Conservation (phyloP, 1,284 basidiomycete genomes). For the Cryptococcus sp. region DNA sequence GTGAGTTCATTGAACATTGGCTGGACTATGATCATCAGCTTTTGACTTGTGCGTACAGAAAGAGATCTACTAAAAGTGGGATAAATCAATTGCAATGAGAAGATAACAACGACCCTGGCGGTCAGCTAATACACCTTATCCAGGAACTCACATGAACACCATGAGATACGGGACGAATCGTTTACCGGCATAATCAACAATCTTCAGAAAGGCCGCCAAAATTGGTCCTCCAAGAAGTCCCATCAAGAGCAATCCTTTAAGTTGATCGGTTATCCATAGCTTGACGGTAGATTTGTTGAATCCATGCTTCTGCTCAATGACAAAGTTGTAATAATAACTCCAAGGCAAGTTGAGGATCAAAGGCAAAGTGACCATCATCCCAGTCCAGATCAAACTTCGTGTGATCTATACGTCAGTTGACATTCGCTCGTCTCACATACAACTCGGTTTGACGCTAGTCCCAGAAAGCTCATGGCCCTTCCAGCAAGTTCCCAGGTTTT, state of each 20-base stretch:
- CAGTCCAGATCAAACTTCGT: slow-evolving; percentile 76
- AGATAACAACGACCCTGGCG: slow-evolving; percentile 69
- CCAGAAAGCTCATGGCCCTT: slow-evolving; percentile 49
- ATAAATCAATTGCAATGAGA: slow-evolving; percentile 78
- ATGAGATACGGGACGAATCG: slow-evolving; percentile 84
- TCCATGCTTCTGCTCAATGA: slow-evolving; percentile 89
- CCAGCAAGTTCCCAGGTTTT: slow-evolving; percentile 61
- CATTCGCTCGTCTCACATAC: slow-evolving; percentile 15
- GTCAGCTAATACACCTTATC: not conserved
- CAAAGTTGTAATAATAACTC: slow-evolving; percentile 80
- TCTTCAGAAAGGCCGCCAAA: slow-evolving; percentile 76
- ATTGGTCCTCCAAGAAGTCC: slow-evolving; percentile 80
- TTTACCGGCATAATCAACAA: slow-evolving; percentile 90
- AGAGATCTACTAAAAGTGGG: slow-evolving; percentile 63
- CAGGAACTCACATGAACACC: slow-evolving; percentile 62
- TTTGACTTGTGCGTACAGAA: not conserved
- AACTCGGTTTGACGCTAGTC: slow-evolving; percentile 42
- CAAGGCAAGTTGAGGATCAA: slow-evolving; percentile 67
- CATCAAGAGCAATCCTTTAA: slow-evolving; percentile 74
- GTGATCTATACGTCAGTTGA: slow-evolving; percentile 56
- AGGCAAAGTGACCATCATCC: slow-evolving; percentile 62
- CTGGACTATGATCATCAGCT: slow-evolving; percentile 54
- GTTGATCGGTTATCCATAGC: slow-evolving; percentile 69
- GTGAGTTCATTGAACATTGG: slow-evolving; percentile 96
- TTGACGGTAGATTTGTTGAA: slow-evolving; percentile 88